Conservation (phyloP, 352 stramenopile genomes). For the Phytopythium kandeliae region DNA sequence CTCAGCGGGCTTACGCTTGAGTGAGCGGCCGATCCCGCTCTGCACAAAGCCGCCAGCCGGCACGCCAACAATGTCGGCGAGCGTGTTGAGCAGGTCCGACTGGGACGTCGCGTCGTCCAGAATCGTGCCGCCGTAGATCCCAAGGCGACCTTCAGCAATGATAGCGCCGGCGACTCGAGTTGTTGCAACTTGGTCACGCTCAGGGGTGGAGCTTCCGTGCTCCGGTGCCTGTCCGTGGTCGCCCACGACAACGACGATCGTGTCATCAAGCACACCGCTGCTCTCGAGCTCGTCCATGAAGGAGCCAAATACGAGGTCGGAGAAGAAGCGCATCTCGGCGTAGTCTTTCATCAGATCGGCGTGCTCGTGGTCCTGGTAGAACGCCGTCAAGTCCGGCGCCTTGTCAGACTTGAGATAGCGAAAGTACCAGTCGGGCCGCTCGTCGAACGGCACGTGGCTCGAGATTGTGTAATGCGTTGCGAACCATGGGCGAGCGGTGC, state of each 20-base stretch:
- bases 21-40: slow-evolving; percentile 43
- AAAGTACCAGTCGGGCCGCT: slow-evolving; percentile 30
- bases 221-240: slow-evolving; percentile 58
- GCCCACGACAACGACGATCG: slow-evolving; percentile 45
- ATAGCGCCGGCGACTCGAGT: slow-evolving; percentile 39
- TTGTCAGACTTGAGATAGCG: slow-evolving; percentile 18
- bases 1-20: slow-evolving; percentile 31
- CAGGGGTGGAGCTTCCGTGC: slow-evolving; percentile 20
- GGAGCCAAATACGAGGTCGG: slow-evolving; percentile 41
- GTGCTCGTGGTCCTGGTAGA: slow-evolving; percentile 31
- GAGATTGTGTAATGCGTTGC: slow-evolving; percentile 59
- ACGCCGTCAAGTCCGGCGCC: slow-evolving; percentile 38
- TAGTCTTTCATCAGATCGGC: slow-evolving; percentile 35
- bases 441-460: slow-evolving; percentile 35
- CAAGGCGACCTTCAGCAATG: slow-evolving; percentile 44
- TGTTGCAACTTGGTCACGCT: slow-evolving; percentile 40
- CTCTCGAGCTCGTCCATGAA: slow-evolving; percentile 46
- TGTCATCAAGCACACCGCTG: slow-evolving; percentile 46
- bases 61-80: slow-evolving; percentile 55
- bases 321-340: slow-evolving; percentile 50
- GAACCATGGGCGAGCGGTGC: slow-evolving; percentile 26
- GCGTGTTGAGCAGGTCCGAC: slow-evolving; percentile 57
- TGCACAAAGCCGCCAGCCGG: slow-evolving; percentile 42
- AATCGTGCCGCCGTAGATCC: slow-evolving; percentile 21
- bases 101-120: slow-evolving; percentile 25